Evolutionary conservation across 1,139 yeast species (phyloP).

Genomic region (Scheffersomyces insectosa): DNA sequence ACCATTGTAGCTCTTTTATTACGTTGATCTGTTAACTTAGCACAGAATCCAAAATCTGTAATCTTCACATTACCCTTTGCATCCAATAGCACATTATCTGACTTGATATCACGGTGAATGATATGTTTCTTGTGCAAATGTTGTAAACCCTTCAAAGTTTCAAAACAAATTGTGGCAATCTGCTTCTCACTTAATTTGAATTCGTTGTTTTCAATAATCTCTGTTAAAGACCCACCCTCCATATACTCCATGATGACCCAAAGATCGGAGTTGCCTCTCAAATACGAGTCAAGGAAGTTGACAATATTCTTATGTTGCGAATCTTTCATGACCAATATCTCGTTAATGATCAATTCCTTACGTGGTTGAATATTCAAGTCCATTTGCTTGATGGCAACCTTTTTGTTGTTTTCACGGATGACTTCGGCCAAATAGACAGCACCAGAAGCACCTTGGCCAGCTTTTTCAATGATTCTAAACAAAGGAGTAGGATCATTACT

Average conservation of each 20-base stretch:
- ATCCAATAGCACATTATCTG: conserved; percentile 89
- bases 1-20: conserved; percentile 97
- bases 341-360: conserved; percentile 79
- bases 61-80: conserved; percentile 88
- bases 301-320: conserved; percentile 50
- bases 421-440: conserved; percentile 87
- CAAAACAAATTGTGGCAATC: conserved; percentile 87
- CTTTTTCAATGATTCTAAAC: conserved; percentile 86
- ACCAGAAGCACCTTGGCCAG: conserved; percentile 99
- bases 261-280: conserved; percentile 40
- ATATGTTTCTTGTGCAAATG: conserved; percentile 89
- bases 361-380: conserved; percentile 90
- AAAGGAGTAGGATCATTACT: conserved; percentile 80
- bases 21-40: conserved; percentile 89
- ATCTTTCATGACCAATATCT: conserved; percentile 51
- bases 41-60: conserved; percentile 98
- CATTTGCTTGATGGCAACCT: conserved; percentile 94
- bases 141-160: conserved; percentile 88
- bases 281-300: conserved; percentile 47
- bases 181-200: conserved; percentile 67
- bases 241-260: conserved; percentile 32
- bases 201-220: conserved; percentile 82
- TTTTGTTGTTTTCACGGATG: conserved; percentile 35
- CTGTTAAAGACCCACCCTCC: conserved; percentile 69
- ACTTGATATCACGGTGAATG: conserved; percentile 93